Base-by-base conservation (phyloP, 2,329 filamentous ascomycete genomes). In the Colletotrichum phormii region DNA sequence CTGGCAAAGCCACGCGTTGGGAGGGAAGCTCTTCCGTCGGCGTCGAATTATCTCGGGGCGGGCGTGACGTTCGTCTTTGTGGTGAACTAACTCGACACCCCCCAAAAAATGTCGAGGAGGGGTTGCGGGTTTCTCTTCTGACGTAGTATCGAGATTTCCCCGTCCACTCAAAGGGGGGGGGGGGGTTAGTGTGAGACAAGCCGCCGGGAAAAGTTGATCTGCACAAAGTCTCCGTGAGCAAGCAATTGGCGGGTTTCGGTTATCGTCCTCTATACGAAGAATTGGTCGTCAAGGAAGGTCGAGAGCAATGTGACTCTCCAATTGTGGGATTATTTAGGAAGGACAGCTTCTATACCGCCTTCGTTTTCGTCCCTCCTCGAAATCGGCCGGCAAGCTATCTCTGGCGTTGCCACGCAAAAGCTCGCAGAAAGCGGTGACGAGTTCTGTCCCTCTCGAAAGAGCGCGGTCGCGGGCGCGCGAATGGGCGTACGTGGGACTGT, bases 141-240 rank as follows among this genome's bases (percentile, higher is more conserved):
- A 73, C 66, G 71, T 71, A 64, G 66, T 61, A 31, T 64, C 60
- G 59, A 64, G 54, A 49, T 49, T 64, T 64, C 22, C 46, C 29
- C 37, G 55, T 55, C 71, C 55, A 65, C 55, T 73, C 15, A 61
- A 54, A 49, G n/a, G n/a, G n/a, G n/a, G n/a, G n/a, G 24, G 22
- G 67, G 62, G 29, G 55, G n/a, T 18, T 18, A 22, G 26, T 35
- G 37, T 65, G 71, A 71, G 71, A 71, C 66, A 65, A 57, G 54
- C n/a, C 11, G 24, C 22, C 11, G 54, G 55, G 18, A 46, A 29
- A 51, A 51, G 18, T 31, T n/a, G 53, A 22, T 37, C 37, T 26
- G 51, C 26, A 55, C 18, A 31, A 46, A 54, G 37, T 71, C 31
- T 42, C 37, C 46, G 53, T 65, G 51, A 61, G 33, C 26, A 29